Evolutionary conservation across 768 basidiomycete genomes (phyloP), one percentile per base, ranked within the genome.

Genomic region (Chalciporus pseudorubinellus): DNA sequence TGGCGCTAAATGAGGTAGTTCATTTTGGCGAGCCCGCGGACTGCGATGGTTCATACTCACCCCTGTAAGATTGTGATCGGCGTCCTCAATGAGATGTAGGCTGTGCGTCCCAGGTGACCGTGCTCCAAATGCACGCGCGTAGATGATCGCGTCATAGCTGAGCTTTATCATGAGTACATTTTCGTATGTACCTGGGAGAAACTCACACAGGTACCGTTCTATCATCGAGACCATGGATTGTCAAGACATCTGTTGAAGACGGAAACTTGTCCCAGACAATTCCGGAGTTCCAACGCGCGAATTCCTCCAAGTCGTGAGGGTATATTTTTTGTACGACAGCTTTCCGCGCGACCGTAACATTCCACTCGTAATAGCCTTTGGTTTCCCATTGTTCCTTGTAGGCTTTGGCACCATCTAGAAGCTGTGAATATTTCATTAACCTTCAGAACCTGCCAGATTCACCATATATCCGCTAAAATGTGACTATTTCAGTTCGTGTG

Each of bases 31-130:
- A 46, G n/a, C 24, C 21, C 16, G 28, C 13, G 20, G 34, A 44
- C 7, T 19, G 22, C 26, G 10, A 6, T 26, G 29, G 46, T 22
- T 28, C 6, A 14, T 21, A 51, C 75, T 39, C 52, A 79, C 78
- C 20, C 84, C 82, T 20, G 80, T 82, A 59, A 84, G 87, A 67
- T 91, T 92, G 62, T 92, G 90, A 70, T 90, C 88, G 8, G 84
- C 87, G 39, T 77, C 78, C 64, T 92, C 90, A 34, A 89, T 70
- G 21, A 86, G 71, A 61, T 84, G 78, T 21, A 92, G 71, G 16
- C 74, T 83, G 63, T 90, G 87, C 7, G 86, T 88, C 42, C 88
- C 90, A 19, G 83, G 79, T 13, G 59, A 59, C 50, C 87, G 76
- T 28, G 67, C 60, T 26, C 83, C 77, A 41, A 88, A 73, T 1